A percentile compares a stretch with the other conserved stretches of the same genome.
Evolutionary conservation across 768 basidiomycete genomes (phyloP).

Genomic region (Suillus hirtellus): DNA sequence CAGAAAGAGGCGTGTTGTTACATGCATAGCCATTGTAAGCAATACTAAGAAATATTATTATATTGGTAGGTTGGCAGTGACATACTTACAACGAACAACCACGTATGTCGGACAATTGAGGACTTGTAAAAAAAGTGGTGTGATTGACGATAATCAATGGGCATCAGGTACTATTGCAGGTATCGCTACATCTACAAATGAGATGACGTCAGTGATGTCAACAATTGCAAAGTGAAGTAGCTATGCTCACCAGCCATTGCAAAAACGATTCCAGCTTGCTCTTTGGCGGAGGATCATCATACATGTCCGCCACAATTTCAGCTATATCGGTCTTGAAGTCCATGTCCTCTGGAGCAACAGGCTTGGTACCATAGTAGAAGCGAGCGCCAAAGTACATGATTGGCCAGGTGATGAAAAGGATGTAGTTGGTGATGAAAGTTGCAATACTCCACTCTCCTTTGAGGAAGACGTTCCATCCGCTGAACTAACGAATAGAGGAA

Average conservation of each 20-base stretch:
- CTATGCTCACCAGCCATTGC: constrained; percentile 68
- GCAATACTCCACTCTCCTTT: constrained; percentile 53
- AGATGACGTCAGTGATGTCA: not conserved
- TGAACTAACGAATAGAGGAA: constrained; percentile 43
- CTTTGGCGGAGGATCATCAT: constrained; percentile 70
- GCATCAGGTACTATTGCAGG: not conserved
- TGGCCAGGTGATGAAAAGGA: constrained; percentile 71
- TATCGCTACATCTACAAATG: constrained; percentile 4
- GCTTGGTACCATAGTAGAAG: constrained; percentile 37
- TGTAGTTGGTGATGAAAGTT: constrained; percentile 82
- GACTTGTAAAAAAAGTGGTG: not conserved
- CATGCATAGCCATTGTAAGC: no score
- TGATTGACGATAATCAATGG: not conserved
- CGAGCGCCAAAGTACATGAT: constrained; percentile 65
- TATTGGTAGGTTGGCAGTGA: not conserved
- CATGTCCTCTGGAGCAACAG: constrained; percentile 60
- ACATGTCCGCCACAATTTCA: constrained; percentile 68
- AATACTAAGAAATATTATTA: no score
- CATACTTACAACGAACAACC: not conserved
- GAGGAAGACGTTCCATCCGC: constrained; percentile 54
- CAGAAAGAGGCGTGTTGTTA: no score
- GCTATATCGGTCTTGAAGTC: constrained; percentile 76
- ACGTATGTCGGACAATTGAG: not conserved
- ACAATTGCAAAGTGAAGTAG: not conserved
- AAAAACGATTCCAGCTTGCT: constrained; percentile 72